Conservation (phyloP, 176 grass and related monocot genomes). For the Stipa capillata region DNA sequence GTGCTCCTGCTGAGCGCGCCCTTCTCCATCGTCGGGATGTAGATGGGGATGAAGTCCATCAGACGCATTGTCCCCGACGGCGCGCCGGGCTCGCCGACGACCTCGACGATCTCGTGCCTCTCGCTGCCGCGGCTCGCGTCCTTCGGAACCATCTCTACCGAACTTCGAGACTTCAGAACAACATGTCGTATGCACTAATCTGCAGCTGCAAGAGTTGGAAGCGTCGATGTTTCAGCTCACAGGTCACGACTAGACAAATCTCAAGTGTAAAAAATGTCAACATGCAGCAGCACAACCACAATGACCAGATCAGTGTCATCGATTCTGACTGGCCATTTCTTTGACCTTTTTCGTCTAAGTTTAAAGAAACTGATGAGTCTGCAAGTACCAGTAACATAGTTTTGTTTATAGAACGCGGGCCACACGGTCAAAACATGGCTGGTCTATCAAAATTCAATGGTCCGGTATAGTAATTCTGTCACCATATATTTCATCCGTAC, state of each 20-base stretch:
- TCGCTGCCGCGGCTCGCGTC: not conserved
- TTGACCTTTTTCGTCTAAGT: not conserved
- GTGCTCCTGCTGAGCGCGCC: conserved; percentile 14
- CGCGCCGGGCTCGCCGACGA: not conserved
- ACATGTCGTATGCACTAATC: not conserved
- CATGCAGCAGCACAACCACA: conserved; percentile 9
- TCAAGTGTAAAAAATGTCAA: not conserved
- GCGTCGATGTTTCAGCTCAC: not conserved
- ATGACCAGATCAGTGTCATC: conserved; percentile 10
- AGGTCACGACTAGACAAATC: not conserved
- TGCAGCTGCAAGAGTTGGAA: not conserved
- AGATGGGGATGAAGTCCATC: conserved; percentile 70
- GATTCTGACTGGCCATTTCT: not conserved
- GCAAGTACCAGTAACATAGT: not conserved
- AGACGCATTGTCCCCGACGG: conserved; percentile 31
- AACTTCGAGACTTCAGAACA: conserved; percentile 2
- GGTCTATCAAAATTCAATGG: not conserved
- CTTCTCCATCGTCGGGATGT: conserved; percentile 52
- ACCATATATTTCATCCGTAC: not conserved
- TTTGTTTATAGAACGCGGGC: no score
- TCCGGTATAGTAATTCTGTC: not conserved
- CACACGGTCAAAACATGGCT: conserved; percentile 8
- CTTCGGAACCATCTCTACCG: conserved; percentile 18
- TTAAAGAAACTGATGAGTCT: not conserved
- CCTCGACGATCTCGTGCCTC: conserved; percentile 29